Base-by-base conservation (phyloP, 805 yeast species). In the Nadsonia fulvescens region DNA sequence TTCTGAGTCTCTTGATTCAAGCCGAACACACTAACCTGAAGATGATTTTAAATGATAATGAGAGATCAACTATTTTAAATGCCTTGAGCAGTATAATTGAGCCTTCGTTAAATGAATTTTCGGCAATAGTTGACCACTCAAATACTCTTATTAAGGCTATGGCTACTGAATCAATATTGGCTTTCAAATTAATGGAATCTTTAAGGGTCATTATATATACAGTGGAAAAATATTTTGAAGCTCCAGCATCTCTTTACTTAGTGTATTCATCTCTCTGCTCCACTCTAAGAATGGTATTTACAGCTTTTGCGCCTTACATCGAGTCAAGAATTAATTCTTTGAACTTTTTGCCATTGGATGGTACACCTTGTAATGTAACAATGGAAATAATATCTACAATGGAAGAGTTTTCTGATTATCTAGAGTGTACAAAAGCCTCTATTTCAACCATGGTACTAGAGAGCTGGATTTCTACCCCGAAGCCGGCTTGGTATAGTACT, bases 361-460 rank as follows among this genome's bases (percentile, higher is more conserved):
- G 62, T 37, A 76, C 77, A 27, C 66, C 79, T 22, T 62, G 76
- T 22, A 82, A 71, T 39, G 59, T 69, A 9, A 71, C 78, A 0
- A 70, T 72, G n/a, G 86, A 75, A 31, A 51, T 70, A 6, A 65
- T 77, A 54, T 67, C 82, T 1, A 59, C 69, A 32, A 51, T 81
- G 27, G 58, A 79, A 23, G 66, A 66, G 28, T 54, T 78, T 17
- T 58, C 76, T 15, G 79, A 71, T 31, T 71, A 67, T 42, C 57
- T 58, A 24, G 57, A 55, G 8, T 68, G 76, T 10, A 59, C 70
- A 13, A 32, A 52, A 8, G 47, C 49, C 15, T 61, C 70, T 4
- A 66, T 79, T 31, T 49, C 53, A 2, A 53, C 51, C 5, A 54
- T 64, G 46, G 53, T 61, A 14, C 63, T 71, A 7, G 81, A 81